These are phyloP conservation scores for Ascomycota sp. DNA, from an alignment of 2,329 filamentous ascomycete genomes.

Conservation along the genomic window DNA sequence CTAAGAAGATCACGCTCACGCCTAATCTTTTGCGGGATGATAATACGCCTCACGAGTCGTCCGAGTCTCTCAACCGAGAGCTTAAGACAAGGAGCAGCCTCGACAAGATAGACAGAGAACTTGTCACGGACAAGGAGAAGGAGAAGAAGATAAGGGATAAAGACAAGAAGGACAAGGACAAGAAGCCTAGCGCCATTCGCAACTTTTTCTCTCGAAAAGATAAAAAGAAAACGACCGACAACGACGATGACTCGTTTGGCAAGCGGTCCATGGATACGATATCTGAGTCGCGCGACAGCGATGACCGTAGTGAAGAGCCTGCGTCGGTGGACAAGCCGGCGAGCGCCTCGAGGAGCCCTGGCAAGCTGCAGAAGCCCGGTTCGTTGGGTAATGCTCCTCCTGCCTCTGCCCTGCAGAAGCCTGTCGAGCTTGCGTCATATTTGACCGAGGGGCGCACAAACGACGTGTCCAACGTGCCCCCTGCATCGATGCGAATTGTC, in stretches of 20 bases:
- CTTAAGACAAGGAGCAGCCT: constrained; percentile 43
- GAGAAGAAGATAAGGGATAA: constrained; percentile 53
- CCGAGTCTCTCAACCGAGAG: constrained; percentile 22
- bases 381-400: constrained; percentile 19
- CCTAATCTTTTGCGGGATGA: constrained; percentile 83
- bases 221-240: constrained; percentile 33
- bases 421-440: constrained; percentile 21
- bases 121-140: constrained; percentile 44
- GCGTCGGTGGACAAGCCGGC: constrained; percentile 22
- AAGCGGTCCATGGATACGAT: constrained; percentile 40
- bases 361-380: constrained; percentile 52
- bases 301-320: constrained; percentile 22
- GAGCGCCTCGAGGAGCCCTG: constrained; percentile 32
- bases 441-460: constrained; percentile 25
- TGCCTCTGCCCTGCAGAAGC: constrained; percentile 9
- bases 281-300: constrained; percentile 22
- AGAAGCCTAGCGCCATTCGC: constrained; percentile 34
- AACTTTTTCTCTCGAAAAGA: constrained; percentile 44
- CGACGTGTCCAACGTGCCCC: constrained; percentile 33
- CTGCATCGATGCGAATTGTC: constrained; percentile 37
- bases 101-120: constrained; percentile 40
- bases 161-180: constrained; percentile 55
- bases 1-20: constrained; percentile 91
- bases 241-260: constrained; percentile 39
- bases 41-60: constrained; percentile 32